These are phyloP conservation scores for Kwoniella dejecticola DNA, from an alignment of 768 basidiomycete genomes.

Conservation along the genomic window DNA sequence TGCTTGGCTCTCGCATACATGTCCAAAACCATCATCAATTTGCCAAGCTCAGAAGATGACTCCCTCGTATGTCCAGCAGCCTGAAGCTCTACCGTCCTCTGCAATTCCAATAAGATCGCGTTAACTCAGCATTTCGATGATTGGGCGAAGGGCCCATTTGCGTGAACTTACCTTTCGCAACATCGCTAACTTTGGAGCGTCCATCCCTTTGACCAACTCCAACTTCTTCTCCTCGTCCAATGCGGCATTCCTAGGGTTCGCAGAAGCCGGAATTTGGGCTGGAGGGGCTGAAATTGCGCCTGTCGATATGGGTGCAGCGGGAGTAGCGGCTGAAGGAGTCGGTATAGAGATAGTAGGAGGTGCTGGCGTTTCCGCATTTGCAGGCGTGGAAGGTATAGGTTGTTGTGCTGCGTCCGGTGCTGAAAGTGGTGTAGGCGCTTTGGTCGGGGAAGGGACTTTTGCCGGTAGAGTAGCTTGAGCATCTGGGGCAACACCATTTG, in stretches of 20 bases:
- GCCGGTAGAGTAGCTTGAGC: not conserved
- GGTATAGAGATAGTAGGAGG: not conserved
- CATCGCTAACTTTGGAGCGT: constrained; percentile 3
- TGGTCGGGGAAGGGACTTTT: not conserved
- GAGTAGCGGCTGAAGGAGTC: not conserved
- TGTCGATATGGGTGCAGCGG: not conserved
- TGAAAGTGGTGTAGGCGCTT: not conserved
- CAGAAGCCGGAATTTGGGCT: no score
- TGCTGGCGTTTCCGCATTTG: not conserved
- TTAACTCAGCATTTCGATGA: no score
- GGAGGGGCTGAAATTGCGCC: no score
- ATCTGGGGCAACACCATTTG: not conserved
- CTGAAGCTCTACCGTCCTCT: constrained; percentile 38
- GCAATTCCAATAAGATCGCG: no score
- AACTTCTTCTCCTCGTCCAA: constrained; percentile 25
- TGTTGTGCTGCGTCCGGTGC: not conserved
- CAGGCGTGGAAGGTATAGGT: not conserved
- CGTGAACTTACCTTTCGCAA: constrained; percentile 33
- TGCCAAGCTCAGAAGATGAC: constrained; percentile 30
- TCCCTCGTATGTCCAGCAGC: constrained; percentile 42
- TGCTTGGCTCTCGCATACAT: constrained; percentile 35
- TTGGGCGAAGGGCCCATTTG: not conserved
- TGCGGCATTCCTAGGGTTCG: no score
- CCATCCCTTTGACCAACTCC: constrained; percentile 25
- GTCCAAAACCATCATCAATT: constrained; percentile 41